phyloP scores from a whole-genome alignment of 2,329 filamentous ascomycete genomes.

The Venturia nashicola region DNA sequence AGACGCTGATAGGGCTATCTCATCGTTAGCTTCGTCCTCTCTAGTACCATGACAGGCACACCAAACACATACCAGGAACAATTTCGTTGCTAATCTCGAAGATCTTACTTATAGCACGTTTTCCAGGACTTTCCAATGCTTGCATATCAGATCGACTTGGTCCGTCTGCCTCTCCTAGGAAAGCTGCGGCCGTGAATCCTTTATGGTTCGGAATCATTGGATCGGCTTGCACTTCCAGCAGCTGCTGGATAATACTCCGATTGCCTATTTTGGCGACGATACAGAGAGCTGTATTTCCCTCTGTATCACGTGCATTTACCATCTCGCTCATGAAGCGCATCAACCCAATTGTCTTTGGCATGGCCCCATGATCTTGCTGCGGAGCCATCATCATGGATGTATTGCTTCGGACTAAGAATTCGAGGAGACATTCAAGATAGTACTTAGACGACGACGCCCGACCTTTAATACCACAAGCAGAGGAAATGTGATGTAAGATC shows the following conservation, averaged over 20 bases:
- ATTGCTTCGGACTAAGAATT: slow-evolving; percentile 78
- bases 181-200: slow-evolving; percentile 81
- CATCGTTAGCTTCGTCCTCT: neutral
- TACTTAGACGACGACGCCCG: slow-evolving; percentile 85
- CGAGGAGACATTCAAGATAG: slow-evolving; percentile 85
- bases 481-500: slow-evolving; percentile 88
- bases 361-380: slow-evolving; percentile 40
- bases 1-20: slow-evolving; percentile 64
- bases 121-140: slow-evolving; percentile 32
- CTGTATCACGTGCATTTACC: slow-evolving; percentile 88
- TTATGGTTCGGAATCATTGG: slow-evolving; percentile 85
- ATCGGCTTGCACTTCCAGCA: slow-evolving; percentile 89
- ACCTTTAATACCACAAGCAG: slow-evolving; percentile 91
- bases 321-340: slow-evolving; percentile 94
- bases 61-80: slow-evolving; percentile 53
- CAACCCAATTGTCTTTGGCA: slow-evolving; percentile 55
- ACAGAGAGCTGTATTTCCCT: slow-evolving; percentile 88
- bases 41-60: slow-evolving; percentile 7
- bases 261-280: slow-evolving; percentile 89
- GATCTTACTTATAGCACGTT: slow-evolving; percentile 35
- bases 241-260: slow-evolving; percentile 87
- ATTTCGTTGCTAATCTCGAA: slow-evolving; percentile 70
- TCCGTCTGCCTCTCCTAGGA: slow-evolving; percentile 55
- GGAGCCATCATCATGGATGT: slow-evolving; percentile 20
- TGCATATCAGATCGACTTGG: slow-evolving; percentile 9